These are phyloP conservation scores for Russula griseocarnosa DNA, from an alignment of 768 basidiomycete species.

Conservation along the genomic window DNA sequence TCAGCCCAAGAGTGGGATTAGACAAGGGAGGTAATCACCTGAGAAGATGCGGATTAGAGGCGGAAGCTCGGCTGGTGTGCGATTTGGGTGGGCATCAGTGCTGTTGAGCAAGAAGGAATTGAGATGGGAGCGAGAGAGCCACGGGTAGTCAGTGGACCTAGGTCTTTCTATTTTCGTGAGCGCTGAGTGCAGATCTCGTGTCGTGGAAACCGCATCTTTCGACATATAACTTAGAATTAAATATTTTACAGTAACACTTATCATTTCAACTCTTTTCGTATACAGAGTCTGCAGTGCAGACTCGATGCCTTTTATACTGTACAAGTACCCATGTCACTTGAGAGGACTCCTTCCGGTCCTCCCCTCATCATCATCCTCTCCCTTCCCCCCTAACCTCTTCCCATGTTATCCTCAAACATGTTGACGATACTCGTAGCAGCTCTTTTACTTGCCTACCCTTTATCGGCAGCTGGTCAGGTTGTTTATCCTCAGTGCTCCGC, in stretches of 20 bases:
- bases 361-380: neutral
- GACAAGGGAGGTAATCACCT: conserved; percentile 44
- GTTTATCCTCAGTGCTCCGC: neutral
- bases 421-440: neutral
- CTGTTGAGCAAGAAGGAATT: conserved; percentile 60
- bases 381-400: neutral
- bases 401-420: neutral
- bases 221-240: too few species aligned
- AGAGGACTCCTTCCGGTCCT: neutral
- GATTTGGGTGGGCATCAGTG: conserved; percentile 50
- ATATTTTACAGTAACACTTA: too few species aligned
- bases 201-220: too few species aligned
- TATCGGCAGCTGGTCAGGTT: neutral
- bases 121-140: conserved; percentile 79
- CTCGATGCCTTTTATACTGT: neutral
- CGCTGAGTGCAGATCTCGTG: too few species aligned
- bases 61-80: conserved; percentile 50
- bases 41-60: conserved; percentile 94
- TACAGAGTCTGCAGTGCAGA: too few species aligned
- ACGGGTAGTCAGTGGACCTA: conserved; percentile 64
- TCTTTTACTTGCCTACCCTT: neutral
- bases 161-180: too few species aligned
- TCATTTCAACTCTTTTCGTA: too few species aligned
- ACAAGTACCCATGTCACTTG: neutral
- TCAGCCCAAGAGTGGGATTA: neutral